Evolutionary conservation across 2,329 filamentous ascomycete genomes (phyloP), one percentile per base, ranked within the genome.

Genomic region (Claviceps sp.): DNA sequence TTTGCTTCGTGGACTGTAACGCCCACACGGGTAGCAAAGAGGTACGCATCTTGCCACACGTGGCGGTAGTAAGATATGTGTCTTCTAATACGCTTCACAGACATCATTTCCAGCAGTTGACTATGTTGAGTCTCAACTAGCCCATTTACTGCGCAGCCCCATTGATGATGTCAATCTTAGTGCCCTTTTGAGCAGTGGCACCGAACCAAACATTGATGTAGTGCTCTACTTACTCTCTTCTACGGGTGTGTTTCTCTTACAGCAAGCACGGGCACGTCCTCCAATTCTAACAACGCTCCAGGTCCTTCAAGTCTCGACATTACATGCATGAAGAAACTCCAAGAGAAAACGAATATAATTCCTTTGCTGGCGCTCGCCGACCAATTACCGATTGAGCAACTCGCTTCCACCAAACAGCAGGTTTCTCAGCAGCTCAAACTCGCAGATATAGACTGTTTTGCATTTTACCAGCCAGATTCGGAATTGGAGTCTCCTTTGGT

Each of bases 1-100:
- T 98, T 5, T 95, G 88, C 66, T 96, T 98, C 63, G 82, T 96
- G 53, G 91, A 97, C 68, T 91, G 86, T 2, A 80, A 85, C 11
- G 82, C 83, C 13, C 81, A 79, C 64, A 70, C 73, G 42, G 69
- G 64, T 56, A 74, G 73, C 45, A 72, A 70, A 45, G 78, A 76
- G 39, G 75, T 81, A 66, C 54, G 77, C 4, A 29, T 49, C 11
- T 17, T n/a, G 13, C 16, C n/a, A 3, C 11, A 42, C 20, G 11
- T 16, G 3, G 40, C 20, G 11, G 5, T 4, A 3, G 34, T n/a
- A 5, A 11, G 29, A 45, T 14, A 45, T 14, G 20, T 34, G 2
- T 29, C 39, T 20, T 45, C 49, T 49, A 39, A 47, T 20, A 34
- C 37, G n/a, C n/a, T 20, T 11, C 11, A 9, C 13, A 53, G 47